Evolutionary conservation across 2,329 filamentous ascomycete species (phyloP).

Genomic region (Alternaria ventricosa): DNA sequence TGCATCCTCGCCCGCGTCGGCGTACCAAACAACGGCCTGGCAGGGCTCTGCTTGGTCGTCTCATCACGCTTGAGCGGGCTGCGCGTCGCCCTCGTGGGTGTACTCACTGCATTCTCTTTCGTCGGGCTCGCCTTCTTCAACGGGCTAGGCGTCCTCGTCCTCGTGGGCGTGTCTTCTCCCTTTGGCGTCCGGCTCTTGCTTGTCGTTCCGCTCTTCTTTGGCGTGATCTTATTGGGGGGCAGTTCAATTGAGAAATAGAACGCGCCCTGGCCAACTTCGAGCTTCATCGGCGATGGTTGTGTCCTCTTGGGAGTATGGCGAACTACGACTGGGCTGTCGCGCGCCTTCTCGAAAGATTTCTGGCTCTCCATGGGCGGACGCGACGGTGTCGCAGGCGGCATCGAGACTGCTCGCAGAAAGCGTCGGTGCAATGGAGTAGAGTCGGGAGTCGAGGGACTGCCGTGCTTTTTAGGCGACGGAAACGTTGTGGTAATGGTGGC

Average conservation of each 20-base stretch:
- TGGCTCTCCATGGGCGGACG: conserved; percentile 16
- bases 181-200: conserved; percentile 12
- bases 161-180: not conserved
- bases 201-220: conserved; percentile 11
- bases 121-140: conserved; percentile 4
- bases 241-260: conserved; percentile 32
- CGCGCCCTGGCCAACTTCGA: conserved; percentile 26
- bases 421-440: conserved; percentile 19
- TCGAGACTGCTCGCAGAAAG: conserved; percentile 23
- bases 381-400: conserved; percentile 25
- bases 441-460: not conserved
- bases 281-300: not conserved
- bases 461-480: conserved; percentile 5
- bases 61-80: not conserved
- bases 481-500: conserved; percentile 9
- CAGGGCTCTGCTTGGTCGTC: conserved; percentile 1
- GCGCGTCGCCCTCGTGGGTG: not conserved
- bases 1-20: conserved; percentile 5
- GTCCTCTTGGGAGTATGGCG: not conserved
- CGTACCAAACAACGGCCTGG: conserved; percentile 10
- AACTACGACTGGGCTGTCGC: conserved; percentile 6
- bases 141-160: conserved; percentile 4
- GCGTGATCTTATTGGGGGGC: conserved; percentile 19
- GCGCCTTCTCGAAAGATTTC: not conserved
- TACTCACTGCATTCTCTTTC: not conserved